Base-by-base conservation (phyloP, 2,329 filamentous ascomycete species). In the Trichoderma sp. region DNA sequence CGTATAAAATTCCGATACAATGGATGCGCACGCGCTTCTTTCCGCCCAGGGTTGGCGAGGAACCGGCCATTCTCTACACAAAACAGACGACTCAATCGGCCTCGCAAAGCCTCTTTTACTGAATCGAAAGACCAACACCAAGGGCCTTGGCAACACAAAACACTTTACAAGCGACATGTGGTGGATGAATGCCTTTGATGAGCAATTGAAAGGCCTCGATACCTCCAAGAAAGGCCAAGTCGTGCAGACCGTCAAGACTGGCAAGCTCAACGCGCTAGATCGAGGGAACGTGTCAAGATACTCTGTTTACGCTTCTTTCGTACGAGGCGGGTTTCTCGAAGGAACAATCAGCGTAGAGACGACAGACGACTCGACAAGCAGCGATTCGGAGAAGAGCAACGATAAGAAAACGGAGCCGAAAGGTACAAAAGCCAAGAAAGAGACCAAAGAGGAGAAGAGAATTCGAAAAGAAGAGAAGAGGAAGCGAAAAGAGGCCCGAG, bases 181-280 rank as follows among this genome's bases (percentile, higher is more conserved):
- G 96, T 99, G 96, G 96, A 86, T 97, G 80, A 91, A 93, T 70
- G 96, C 96, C 13, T 97, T 97, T 74, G 95, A 98, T 80, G 90
- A 94, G 78, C 94, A 94, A 68, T 83, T 97, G 72, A 92, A 96
- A 79, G 92, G 91, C 4, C 85, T 97, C 65, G 91, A 92, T 77
- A 89, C 87, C 1, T 84, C 85, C 29, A 84, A 84, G 72, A 80
- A 87, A 73, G 85, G 88, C 65, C 81, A 83, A 73, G 82, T 88
- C 68, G 80, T 86, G 73, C 81, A 91, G 83, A 86, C 87, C 70
- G 78, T 87, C 72, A 82, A 81, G 37, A 82, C 84, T 69, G 83
- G 86, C 70, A 83, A 85, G 71, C 81, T 89, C 63, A 85, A 89
- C 74, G 84, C 84, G 72, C 83, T 90, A 68, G 84, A 86, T 65